phyloP scores from a whole-genome alignment of 495 filamentous ascomycete species.

The Pseudoneurospora amorphoporcata region DNA sequence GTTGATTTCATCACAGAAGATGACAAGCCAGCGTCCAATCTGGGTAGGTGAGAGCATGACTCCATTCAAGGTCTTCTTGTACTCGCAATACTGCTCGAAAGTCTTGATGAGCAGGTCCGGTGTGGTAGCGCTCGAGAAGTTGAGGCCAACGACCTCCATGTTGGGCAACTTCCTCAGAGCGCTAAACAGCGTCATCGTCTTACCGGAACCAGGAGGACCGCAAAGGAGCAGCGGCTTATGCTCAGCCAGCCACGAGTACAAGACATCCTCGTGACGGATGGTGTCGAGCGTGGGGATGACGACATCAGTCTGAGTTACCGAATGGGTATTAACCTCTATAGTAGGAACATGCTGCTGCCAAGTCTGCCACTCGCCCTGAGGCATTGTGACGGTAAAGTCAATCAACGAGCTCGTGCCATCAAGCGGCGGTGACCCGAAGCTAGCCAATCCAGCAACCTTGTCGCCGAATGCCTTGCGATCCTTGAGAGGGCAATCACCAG shows the following conservation, averaged over 20 bases:
- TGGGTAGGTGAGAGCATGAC: constrained; percentile 92
- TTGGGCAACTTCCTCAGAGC: constrained; percentile 91
- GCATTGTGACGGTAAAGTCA: constrained; percentile 84
- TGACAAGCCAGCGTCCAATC: constrained; percentile 93
- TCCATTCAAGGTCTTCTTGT: constrained; percentile 93
- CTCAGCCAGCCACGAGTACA: constrained; percentile 98
- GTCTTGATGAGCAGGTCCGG: constrained; percentile 97
- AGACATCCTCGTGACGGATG: constrained; percentile 89
- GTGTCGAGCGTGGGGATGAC: constrained; percentile 97
- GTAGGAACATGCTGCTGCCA: constrained; percentile 93
- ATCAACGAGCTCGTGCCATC: constrained; percentile 73
- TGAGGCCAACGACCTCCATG: constrained; percentile 98
- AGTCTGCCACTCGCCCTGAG: constrained; percentile 73
- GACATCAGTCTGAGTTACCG: constrained; percentile 90
- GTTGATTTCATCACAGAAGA: constrained; percentile 99
- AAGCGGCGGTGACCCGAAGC: constrained; percentile 71
- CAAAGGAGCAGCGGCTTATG: constrained; percentile 95
- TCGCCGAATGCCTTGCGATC: constrained; percentile 87
- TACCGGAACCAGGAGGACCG: constrained; percentile 95
- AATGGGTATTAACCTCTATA: constrained; percentile 95
- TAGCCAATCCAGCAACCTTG: constrained; percentile 65
- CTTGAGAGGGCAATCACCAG: constrained; percentile 81
- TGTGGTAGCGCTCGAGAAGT: constrained; percentile 97
- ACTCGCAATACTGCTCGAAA: constrained; percentile 98
- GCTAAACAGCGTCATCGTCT: constrained; percentile 99